A percentile compares a stretch with the other conserved stretches of the same genome.
Conservation (phyloP, 345 rosid species). For the Arabidopsis suecica region DNA sequence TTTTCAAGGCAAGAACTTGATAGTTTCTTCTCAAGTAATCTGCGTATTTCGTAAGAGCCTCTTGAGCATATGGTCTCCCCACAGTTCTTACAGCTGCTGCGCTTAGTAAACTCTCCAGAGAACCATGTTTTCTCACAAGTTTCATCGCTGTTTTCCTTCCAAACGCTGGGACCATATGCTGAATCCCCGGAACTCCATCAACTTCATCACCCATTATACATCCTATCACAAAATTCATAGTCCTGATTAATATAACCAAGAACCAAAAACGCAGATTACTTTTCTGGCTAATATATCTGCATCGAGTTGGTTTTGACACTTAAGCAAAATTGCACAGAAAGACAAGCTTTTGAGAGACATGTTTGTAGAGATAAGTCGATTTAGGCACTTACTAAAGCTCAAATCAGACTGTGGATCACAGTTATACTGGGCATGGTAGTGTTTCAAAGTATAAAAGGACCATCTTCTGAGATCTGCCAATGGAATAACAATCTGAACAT, state of each 20-base stretch:
- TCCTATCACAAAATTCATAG: slow-evolving; percentile 51
- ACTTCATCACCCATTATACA: slow-evolving; percentile 90
- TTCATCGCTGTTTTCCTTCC: slow-evolving; percentile 85
- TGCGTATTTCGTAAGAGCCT: slow-evolving; percentile 81
- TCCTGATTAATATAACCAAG: neutral
- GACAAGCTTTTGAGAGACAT: neutral
- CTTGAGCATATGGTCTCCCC: slow-evolving; percentile 81
- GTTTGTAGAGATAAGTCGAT: neutral
- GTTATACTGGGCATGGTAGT: slow-evolving; percentile 77
- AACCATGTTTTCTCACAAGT: slow-evolving; percentile 83
- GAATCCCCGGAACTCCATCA: slow-evolving; percentile 93
- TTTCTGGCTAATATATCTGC: neutral
- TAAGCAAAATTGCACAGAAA: neutral
- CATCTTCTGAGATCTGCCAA: slow-evolving; percentile 71
- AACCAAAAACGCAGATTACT: neutral
- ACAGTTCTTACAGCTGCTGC: slow-evolving; percentile 88
- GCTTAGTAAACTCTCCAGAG: slow-evolving; percentile 79
- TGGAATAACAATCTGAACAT: slow-evolving; percentile 92
- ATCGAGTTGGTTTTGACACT: neutral
- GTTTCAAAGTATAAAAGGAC: slow-evolving; percentile 90
- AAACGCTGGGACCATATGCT: slow-evolving; percentile 80
- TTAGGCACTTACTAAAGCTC: slow-evolving; percentile 73
- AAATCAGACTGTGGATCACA: slow-evolving; percentile 85
- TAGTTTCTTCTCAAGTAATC: slow-evolving; percentile 86
- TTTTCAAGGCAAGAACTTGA: slow-evolving; percentile 80